These are phyloP conservation scores for Diophrys sp. DNA, from an alignment of 73 alveolate genomes.

Conservation along the genomic window DNA sequence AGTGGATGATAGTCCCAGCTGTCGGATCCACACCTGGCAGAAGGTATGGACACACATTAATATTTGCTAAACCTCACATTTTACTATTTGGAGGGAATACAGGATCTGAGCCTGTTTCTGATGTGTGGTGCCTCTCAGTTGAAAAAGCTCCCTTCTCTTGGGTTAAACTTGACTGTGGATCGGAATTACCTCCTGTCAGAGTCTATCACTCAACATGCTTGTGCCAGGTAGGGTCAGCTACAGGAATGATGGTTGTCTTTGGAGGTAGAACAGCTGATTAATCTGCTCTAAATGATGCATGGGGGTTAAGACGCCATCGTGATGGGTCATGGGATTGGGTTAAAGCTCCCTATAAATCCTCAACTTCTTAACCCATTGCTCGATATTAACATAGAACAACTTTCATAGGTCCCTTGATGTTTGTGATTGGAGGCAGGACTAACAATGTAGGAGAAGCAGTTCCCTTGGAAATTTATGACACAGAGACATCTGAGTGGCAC, in stretches of 20 bases:
- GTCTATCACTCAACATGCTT: slow-evolving; percentile 91
- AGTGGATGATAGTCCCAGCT: slow-evolving; percentile 94
- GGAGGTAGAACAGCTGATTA: slow-evolving; percentile 93
- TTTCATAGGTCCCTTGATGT: slow-evolving; percentile 79
- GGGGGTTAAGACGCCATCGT: slow-evolving; percentile 96
- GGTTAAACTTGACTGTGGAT: slow-evolving; percentile 82
- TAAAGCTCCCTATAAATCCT: slow-evolving; percentile 87
- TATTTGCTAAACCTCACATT: slow-evolving; percentile 87
- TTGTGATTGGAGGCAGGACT: slow-evolving; percentile 95
- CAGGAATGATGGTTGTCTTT: slow-evolving; percentile 92
- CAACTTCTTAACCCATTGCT: slow-evolving; percentile 74
- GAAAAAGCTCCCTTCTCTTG: slow-evolving; percentile 93
- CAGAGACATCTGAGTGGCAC: slow-evolving; percentile 93
- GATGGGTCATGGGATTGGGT: slow-evolving; percentile 98
- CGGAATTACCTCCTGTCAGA: slow-evolving; percentile 84
- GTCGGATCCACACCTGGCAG: slow-evolving; percentile 97
- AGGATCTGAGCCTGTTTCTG: slow-evolving; percentile 92
- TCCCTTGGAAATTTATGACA: slow-evolving; percentile 89
- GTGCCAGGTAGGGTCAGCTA: slow-evolving; percentile 91
- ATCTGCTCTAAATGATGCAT: slow-evolving; percentile 87
- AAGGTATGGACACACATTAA: slow-evolving; percentile 92
- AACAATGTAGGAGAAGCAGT: slow-evolving; percentile 83
- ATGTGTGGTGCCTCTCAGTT: slow-evolving; percentile 91
- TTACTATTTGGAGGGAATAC: slow-evolving; percentile 95
- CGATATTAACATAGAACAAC: slow-evolving; percentile 87